phyloP scores from a whole-genome alignment of 2,329 filamentous ascomycete species.

The Aspergillus japonicus region DNA sequence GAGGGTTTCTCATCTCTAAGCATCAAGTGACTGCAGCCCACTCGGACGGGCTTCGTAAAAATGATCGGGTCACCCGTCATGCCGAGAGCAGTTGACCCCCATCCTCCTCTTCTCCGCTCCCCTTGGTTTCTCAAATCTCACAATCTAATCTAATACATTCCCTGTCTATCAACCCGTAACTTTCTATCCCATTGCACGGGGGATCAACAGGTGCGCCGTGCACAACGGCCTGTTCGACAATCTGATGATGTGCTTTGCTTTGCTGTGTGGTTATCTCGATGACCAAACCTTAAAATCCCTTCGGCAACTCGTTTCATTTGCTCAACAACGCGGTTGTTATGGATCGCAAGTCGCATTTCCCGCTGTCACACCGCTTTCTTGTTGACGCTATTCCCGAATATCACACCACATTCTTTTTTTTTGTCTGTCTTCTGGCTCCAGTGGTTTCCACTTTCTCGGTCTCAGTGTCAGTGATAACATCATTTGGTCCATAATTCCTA shows the following conservation, averaged over 20 bases:
- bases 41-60: neutral
- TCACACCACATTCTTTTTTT: constrained; percentile 24
- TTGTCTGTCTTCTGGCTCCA: neutral
- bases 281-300: constrained; percentile 1
- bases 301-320: neutral
- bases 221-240: neutral
- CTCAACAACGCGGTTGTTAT: neutral
- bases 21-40: constrained; percentile 28
- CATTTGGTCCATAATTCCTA: constrained; percentile 11
- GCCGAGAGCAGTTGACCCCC: neutral
- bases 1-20: constrained; percentile 14
- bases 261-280: constrained; percentile 9
- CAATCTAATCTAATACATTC: neutral
- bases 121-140: too few relatives aligned
- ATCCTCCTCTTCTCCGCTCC: too few relatives aligned
- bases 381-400: constrained; percentile 17
- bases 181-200: neutral
- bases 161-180: neutral
- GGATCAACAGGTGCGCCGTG: neutral
- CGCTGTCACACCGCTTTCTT: constrained; percentile 28
- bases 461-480: constrained; percentile 5
- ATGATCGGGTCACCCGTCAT: constrained; percentile 14
- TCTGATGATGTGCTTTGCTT: constrained; percentile 2
- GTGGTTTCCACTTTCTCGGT: constrained; percentile 11
- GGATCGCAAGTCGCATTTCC: constrained; percentile 3